Conservation (phyloP, 805 yeast genomes). For the Aciculoconidium aculeatum region DNA sequence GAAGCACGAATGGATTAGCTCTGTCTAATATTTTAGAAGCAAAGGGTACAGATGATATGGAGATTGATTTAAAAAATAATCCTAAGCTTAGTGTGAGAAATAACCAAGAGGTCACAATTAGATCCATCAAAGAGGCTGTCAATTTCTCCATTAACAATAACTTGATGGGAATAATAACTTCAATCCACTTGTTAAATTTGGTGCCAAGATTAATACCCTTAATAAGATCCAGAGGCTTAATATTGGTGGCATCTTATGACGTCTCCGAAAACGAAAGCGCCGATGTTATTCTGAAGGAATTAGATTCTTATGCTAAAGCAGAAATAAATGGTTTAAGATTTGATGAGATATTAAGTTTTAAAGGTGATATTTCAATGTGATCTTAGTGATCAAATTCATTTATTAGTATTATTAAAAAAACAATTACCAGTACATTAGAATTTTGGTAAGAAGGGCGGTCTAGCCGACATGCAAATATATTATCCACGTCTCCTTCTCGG, state of each 20-base stretch:
- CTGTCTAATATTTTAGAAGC: slow-evolving; percentile 16
- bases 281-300: slow-evolving; percentile 22
- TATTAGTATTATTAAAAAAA: neutral
- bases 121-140: slow-evolving; percentile 78
- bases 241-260: slow-evolving; percentile 66
- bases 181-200: slow-evolving; percentile 59
- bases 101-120: slow-evolving; percentile 40
- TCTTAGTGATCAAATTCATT: neutral
- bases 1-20: slow-evolving; percentile 37
- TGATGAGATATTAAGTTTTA: slow-evolving; percentile 59
- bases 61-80: slow-evolving; percentile 23
- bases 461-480: no score
- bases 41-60: slow-evolving; percentile 2
- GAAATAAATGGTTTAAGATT: slow-evolving; percentile 65
- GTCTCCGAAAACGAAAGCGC: slow-evolving; percentile 21
- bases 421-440: neutral
- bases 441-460: neutral
- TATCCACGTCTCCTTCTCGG: slow-evolving; percentile 23
- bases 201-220: slow-evolving; percentile 74
- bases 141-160: slow-evolving; percentile 77
- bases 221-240: slow-evolving; percentile 74
- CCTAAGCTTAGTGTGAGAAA: slow-evolving; percentile 30
- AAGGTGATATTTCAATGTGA: slow-evolving; percentile 41
- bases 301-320: slow-evolving; percentile 33
- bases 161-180: slow-evolving; percentile 75